Evolutionary conservation across 306 rosid genomes (phyloP).

Genomic region (Ceratonia siliqua): DNA sequence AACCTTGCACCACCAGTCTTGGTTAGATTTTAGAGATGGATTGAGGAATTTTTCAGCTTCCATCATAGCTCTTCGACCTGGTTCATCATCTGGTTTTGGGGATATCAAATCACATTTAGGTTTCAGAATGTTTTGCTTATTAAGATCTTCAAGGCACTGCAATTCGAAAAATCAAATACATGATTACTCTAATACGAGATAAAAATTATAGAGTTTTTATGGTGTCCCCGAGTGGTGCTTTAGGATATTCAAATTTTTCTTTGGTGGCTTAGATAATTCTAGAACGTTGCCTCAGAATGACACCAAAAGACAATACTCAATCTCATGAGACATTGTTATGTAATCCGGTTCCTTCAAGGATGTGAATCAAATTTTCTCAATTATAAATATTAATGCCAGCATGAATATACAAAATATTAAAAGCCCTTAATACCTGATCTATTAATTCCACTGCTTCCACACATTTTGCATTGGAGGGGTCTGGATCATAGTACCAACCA

Average conservation of each 20-base stretch:
- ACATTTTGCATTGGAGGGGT: constrained; percentile 9
- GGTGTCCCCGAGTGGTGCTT: no score
- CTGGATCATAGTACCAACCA: constrained; percentile 12
- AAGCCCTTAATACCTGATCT: not conserved
- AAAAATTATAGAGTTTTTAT: no score
- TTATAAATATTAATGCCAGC: not conserved
- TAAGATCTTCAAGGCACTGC: not conserved
- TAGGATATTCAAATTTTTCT: no score
- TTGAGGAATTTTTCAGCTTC: not conserved
- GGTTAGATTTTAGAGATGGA: not conserved
- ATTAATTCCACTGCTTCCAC: not conserved
- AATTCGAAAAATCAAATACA: not conserved
- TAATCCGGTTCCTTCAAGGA: no score
- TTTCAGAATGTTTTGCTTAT: not conserved
- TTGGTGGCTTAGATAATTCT: no score
- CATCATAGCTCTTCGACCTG: not conserved
- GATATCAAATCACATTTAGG: not conserved
- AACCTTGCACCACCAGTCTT: constrained; percentile 14
- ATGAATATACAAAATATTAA: not conserved
- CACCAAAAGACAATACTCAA: no score
- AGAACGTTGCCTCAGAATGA: no score
- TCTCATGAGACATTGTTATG: no score
- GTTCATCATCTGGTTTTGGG: not conserved
- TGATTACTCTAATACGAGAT: not conserved
- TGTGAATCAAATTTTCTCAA: no score